Percentiles rank a stretch among this genome's conserved stretches.
Conservation (phyloP, 305 asterid genomes). For the Solanum aculeatissimum region DNA sequence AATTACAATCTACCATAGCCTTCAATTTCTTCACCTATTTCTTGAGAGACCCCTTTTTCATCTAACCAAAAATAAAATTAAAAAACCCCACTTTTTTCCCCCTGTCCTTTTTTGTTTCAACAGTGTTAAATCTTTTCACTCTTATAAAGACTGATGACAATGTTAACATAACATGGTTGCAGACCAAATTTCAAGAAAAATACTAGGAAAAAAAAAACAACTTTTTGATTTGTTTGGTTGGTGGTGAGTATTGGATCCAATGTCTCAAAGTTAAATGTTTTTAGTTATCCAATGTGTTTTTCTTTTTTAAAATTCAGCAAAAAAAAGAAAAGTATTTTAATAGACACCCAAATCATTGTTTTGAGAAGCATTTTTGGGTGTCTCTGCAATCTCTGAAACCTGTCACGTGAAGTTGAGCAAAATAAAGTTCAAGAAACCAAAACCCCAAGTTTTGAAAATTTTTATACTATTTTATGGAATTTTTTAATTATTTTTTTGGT, state of each 20-base stretch:
- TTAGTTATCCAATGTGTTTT: not conserved
- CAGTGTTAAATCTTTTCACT: not conserved
- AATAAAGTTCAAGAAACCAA: not conserved
- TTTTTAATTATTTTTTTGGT: not conserved
- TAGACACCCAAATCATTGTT: slow-evolving; percentile 8
- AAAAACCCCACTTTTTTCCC: not conserved
- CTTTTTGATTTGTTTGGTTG: slow-evolving; percentile 5
- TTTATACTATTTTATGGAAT: not conserved
- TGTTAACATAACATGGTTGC: not conserved
- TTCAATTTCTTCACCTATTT: slow-evolving; percentile 21
- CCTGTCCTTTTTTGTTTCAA: not conserved
- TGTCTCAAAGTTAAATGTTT: not conserved
- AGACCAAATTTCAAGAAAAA: not conserved
- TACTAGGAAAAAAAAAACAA: not conserved
- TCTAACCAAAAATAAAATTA: not conserved
- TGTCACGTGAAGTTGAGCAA: slow-evolving; percentile 22
- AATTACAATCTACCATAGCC: not conserved
- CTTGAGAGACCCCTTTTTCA: not conserved
- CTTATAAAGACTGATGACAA: not conserved
- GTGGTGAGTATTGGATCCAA: slow-evolving; percentile 4
- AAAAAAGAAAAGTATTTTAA: not conserved
- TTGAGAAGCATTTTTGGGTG: slow-evolving; percentile 18
- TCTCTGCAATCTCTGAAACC: slow-evolving; percentile 6
- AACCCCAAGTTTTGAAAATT: not conserved
- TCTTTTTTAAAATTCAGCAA: not conserved